A percentile compares a stretch with the other conserved stretches of the same genome.
Evolutionary conservation across 2,329 filamentous ascomycete genomes (phyloP).

Genomic region (Monosporascus sp.): DNA sequence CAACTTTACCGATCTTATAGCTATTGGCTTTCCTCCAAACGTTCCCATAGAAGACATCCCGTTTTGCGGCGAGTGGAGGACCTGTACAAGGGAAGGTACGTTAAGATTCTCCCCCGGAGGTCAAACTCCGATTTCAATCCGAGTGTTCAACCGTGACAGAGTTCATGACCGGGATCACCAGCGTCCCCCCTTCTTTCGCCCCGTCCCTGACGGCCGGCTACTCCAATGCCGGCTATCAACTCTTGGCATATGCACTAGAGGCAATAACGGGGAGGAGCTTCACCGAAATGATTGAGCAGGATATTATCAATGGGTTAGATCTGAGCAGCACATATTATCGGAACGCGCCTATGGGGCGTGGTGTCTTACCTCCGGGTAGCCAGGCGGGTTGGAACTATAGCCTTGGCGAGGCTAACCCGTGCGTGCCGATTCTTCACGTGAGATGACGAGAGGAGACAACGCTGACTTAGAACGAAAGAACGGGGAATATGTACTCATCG

Average conservation of each 20-base stretch:
- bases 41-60: constrained; percentile 3
- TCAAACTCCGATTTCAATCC: not conserved
- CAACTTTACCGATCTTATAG: constrained; percentile 15
- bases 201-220: constrained; percentile 20
- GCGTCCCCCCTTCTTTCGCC: constrained; percentile 19
- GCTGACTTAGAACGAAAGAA: constrained; percentile 13
- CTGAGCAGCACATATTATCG: constrained; percentile 19
- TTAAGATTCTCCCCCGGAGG: not conserved
- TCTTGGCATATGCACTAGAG: constrained; percentile 24
- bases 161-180: constrained; percentile 16
- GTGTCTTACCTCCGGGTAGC: constrained; percentile 16
- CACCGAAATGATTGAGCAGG: constrained; percentile 15
- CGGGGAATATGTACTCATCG: constrained; percentile 40
- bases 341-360: constrained; percentile 12
- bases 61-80: constrained; percentile 15
- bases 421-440: constrained; percentile 11
- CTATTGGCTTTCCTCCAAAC: not conserved
- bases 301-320: constrained; percentile 15
- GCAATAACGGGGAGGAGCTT: constrained; percentile 15
- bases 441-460: not conserved
- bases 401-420: constrained; percentile 35
- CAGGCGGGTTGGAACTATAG: constrained; percentile 27
- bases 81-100: constrained; percentile 19
- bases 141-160: constrained; percentile 7
- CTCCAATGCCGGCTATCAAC: constrained; percentile 22